phyloP scores from a whole-genome alignment of 352 stramenopile genomes.

The Pythium monospermum region DNA sequence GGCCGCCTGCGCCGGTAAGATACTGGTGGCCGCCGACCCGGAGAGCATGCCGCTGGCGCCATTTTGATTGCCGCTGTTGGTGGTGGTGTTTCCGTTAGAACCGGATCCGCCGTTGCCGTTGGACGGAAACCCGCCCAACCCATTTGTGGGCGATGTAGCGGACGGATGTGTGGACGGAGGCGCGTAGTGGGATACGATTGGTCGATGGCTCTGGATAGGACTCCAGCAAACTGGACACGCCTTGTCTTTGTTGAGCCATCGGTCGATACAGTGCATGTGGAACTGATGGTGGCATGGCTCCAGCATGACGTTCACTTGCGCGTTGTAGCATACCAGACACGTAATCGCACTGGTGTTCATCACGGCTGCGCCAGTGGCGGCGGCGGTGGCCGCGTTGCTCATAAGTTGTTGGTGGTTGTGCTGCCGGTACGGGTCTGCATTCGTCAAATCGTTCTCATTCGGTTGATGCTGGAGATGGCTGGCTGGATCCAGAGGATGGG shows the following conservation, averaged over 20 bases:
- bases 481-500: neutral
- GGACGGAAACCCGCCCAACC: no score
- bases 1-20: constrained; percentile 22
- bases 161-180: neutral
- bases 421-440: constrained; percentile 12
- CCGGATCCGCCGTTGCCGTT: neutral
- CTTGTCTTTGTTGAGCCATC: constrained; percentile 68
- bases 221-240: constrained; percentile 71
- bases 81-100: neutral
- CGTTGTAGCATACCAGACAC: constrained; percentile 46
- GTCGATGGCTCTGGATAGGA: constrained; percentile 56
- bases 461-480: neutral
- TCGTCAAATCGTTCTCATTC: constrained; percentile 4
- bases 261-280: constrained; percentile 72
- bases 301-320: constrained; percentile 45
- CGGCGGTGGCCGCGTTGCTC: constrained; percentile 4
- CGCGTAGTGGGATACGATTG: constrained; percentile 29
- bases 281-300: constrained; percentile 77
- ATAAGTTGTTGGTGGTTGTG: constrained; percentile 10
- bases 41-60: constrained; percentile 16
- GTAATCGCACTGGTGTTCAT: constrained; percentile 23
- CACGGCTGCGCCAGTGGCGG: constrained; percentile 12
- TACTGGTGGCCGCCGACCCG: constrained; percentile 17
- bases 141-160: constrained; percentile 4
- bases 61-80: constrained; percentile 8